These are phyloP conservation scores for Populus hybrid DNA, from an alignment of 441 rosid genomes.

Conservation along the genomic window DNA sequence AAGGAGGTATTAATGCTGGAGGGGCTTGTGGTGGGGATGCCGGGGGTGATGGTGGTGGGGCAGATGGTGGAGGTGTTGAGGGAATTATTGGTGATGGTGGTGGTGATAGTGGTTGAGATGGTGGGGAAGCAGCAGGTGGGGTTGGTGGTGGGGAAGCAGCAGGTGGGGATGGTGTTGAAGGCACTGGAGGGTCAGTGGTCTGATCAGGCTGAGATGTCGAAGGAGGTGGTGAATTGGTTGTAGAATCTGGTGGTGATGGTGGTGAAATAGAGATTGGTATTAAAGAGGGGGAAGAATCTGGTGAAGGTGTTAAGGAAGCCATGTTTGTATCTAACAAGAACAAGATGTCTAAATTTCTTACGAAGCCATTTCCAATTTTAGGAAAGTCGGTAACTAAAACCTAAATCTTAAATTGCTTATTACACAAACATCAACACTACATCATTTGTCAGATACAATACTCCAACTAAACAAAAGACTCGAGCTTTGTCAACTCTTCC, in stretches of 20 bases:
- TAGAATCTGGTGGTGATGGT: no score
- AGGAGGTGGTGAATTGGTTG: slow-evolving; percentile 37
- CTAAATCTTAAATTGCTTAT: neutral
- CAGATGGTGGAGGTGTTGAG: slow-evolving; percentile 36
- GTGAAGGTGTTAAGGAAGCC: slow-evolving; percentile 37
- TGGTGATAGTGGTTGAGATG: slow-evolving; percentile 30
- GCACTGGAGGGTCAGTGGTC: slow-evolving; percentile 46
- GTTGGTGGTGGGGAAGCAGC: slow-evolving; percentile 47
- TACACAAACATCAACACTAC: neutral
- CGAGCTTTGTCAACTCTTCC: neutral
- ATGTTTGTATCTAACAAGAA: slow-evolving; percentile 20
- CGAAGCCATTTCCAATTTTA: slow-evolving; percentile 8
- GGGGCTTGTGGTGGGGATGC: slow-evolving; percentile 34
- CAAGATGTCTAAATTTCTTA: neutral
- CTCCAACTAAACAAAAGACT: slow-evolving; percentile 1
- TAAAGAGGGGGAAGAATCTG: slow-evolving; percentile 38
- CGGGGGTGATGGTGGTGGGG: slow-evolving; percentile 40
- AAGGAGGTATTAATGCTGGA: slow-evolving; percentile 34
- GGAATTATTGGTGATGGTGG: slow-evolving; percentile 37
- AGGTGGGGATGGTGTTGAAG: slow-evolving; percentile 42
- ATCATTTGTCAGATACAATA: neutral
- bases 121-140: slow-evolving; percentile 23
- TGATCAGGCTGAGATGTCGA: slow-evolving; percentile 36
- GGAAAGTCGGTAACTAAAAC: no score
- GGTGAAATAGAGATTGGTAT: slow-evolving; percentile 24